These are phyloP conservation scores for Phyllosticta citriasiana DNA, from an alignment of 2,329 filamentous ascomycete species.

Conservation along the genomic window DNA sequence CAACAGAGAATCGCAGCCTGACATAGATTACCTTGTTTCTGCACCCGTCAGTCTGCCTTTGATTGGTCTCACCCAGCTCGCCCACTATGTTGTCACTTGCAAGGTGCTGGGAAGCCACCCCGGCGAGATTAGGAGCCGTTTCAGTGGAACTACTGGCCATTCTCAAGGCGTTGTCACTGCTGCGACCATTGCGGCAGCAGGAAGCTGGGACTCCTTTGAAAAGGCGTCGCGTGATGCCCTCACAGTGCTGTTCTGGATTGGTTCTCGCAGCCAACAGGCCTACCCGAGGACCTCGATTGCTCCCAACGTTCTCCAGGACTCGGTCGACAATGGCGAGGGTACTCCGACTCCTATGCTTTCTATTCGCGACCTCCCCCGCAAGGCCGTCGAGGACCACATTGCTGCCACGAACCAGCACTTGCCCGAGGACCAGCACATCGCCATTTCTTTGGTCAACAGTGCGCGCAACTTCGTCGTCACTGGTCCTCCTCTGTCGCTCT, in stretches of 20 bases:
- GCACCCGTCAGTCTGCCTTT: slow-evolving; percentile 92
- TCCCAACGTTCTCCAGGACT: slow-evolving; percentile 83
- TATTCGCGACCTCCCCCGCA: slow-evolving; percentile 80
- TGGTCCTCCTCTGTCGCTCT: slow-evolving; percentile 88
- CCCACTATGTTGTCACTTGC: slow-evolving; percentile 91
- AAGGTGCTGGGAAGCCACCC: slow-evolving; percentile 83
- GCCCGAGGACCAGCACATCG: slow-evolving; percentile 83
- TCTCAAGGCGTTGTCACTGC: slow-evolving; percentile 95
- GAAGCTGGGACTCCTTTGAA: slow-evolving; percentile 87
- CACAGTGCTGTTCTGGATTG: slow-evolving; percentile 97
- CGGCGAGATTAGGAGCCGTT: slow-evolving; percentile 72
- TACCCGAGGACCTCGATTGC: slow-evolving; percentile 92
- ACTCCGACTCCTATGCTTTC: slow-evolving; percentile 94
- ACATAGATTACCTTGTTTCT: slow-evolving; percentile 87
- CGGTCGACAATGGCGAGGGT: slow-evolving; percentile 89
- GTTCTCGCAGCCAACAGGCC: slow-evolving; percentile 90
- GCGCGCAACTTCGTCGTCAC: slow-evolving; percentile 95
- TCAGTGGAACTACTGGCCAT: slow-evolving; percentile 86
- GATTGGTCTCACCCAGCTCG: slow-evolving; percentile 91
- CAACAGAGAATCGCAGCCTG: slow-evolving; percentile 78
- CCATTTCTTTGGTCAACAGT: slow-evolving; percentile 92
- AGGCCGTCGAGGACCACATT: slow-evolving; percentile 91
- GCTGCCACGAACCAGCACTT: slow-evolving; percentile 95
- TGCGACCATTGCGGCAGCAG: slow-evolving; percentile 79
- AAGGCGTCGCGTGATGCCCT: slow-evolving; percentile 70